Base-by-base conservation (phyloP, 2,329 filamentous ascomycete genomes). In the Penicillium sp. region DNA sequence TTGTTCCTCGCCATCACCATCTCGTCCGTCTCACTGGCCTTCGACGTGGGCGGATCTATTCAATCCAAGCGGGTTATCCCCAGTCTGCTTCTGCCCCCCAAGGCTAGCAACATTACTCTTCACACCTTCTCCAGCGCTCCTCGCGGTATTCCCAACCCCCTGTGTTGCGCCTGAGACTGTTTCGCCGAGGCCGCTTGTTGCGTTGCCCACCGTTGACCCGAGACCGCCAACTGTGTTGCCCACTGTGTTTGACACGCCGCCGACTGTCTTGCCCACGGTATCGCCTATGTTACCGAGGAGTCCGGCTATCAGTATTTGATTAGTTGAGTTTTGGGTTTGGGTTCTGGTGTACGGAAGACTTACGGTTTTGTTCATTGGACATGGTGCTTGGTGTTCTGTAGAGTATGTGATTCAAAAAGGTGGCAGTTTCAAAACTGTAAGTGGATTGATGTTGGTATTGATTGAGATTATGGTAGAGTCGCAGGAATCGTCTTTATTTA, bases 1-100 rank as follows among this genome's bases (percentile, higher is more conserved):
- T 72, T 88, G 72, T 97, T 96, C 74, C 83, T 97, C 62, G 79
- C 89, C 72, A 87, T 87, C 72, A 89, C 96, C 69, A 83, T 97
- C 66, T 86, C 97, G 67, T 95, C 89, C 55, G 93, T 97, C 67
- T 93, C 93, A 54, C 84, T 98, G 67, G 88, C 91, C 64, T 97
- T 97, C 75, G 93, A 97, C 80, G 91, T 97, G 64, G 93, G 93
- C 67, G 93, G 93, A 51, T n/a, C 22, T 19, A 31, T 45, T 57
- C 48, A 60, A 38, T 1, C 56, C 58, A 17, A 60, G 49, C 2
- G 58, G 58, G 44, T 61, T 61, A 3, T 60, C 51, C 2, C 50
- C 56, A n/a, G 53, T 58, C 40, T 61, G 58, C 22, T 58, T 45
- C 53, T 59, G 43, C 1, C 58, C 58, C 0, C 53, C 58, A 28